These are phyloP conservation scores for Kazachstania psychrophila DNA, from an alignment of 805 yeast genomes.

Conservation along the genomic window DNA sequence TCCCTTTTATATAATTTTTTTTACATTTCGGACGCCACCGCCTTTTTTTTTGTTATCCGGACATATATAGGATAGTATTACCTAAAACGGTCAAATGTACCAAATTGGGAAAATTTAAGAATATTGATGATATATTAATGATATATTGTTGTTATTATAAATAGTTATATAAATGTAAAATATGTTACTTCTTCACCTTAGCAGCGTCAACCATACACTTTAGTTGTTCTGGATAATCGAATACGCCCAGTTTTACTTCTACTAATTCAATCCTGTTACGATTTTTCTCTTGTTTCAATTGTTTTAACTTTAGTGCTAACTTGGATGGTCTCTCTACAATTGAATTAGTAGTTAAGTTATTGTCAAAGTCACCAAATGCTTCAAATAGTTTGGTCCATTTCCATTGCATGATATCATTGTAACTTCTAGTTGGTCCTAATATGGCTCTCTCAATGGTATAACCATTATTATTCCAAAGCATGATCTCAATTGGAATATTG, in stretches of 20 bases:
- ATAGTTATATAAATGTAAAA: too few relatives aligned
- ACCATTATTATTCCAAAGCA: conserved; percentile 76
- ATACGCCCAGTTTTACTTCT: conserved; percentile 49
- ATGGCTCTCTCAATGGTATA: conserved; percentile 86
- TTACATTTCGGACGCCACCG: too few relatives aligned
- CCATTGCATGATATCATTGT: conserved; percentile 81
- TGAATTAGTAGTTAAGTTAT: conserved; percentile 25
- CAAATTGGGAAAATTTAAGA: too few relatives aligned
- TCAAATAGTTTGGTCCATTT: conserved; percentile 63
- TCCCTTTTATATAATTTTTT: too few relatives aligned
- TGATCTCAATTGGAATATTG: conserved; percentile 54
- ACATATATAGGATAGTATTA: too few relatives aligned
- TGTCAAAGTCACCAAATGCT: conserved; percentile 49
- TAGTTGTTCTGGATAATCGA: conserved; percentile 62
- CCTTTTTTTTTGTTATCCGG: too few relatives aligned
- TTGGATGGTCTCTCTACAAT: conserved; percentile 34
- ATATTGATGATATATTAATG: too few relatives aligned
- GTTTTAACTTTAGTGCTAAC: conserved; percentile 30
- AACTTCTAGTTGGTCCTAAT: conserved; percentile 63
- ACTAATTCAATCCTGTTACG: conserved; percentile 39
- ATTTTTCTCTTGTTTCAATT: conserved; percentile 29
- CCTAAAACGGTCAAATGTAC: too few relatives aligned
- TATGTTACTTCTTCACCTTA: conserved; percentile 5
- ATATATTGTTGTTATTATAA: too few relatives aligned
- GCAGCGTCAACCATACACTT: conserved; percentile 32